Conservation (phyloP, 2,329 filamentous ascomycete species). For the Purpureocillium lavendulum region DNA sequence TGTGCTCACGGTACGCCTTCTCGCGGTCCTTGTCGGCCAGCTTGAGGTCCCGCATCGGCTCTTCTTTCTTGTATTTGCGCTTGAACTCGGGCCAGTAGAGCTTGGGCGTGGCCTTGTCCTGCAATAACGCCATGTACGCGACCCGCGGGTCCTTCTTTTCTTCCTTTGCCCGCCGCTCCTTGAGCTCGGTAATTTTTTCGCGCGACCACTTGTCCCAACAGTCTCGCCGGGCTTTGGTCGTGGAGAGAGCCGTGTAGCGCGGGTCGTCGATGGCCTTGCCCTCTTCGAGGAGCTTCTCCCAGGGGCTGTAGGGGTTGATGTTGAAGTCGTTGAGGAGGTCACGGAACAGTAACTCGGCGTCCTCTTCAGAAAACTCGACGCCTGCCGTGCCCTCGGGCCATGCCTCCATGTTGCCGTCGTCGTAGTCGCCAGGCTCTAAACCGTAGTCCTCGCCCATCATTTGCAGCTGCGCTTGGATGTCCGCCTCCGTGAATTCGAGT, state of each 20-base stretch:
- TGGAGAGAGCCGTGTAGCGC: constrained; percentile 75
- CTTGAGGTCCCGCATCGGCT: constrained; percentile 66
- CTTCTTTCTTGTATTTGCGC: constrained; percentile 77
- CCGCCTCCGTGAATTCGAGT: constrained; percentile 85
- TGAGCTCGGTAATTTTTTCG: constrained; percentile 64
- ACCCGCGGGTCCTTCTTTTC: constrained; percentile 78
- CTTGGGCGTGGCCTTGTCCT: constrained; percentile 77
- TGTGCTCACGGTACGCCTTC: constrained; percentile 69
- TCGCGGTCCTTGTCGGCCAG: constrained; percentile 71
- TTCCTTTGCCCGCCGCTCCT: constrained; percentile 63
- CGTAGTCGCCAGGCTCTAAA: constrained; percentile 69
- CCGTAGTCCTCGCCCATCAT: constrained; percentile 84
- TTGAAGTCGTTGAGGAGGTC: constrained; percentile 76
- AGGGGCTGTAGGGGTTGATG: constrained; percentile 82
- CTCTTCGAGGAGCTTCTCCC: constrained; percentile 83
- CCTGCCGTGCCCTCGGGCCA: constrained; percentile 68
- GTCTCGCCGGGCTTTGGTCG: constrained; percentile 72
- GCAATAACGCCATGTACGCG: constrained; percentile 72
- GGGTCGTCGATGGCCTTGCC: constrained; percentile 75
- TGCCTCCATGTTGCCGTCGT: constrained; percentile 50
- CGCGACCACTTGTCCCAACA: constrained; percentile 79
- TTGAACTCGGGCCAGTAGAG: constrained; percentile 97
- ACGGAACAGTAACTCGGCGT: constrained; percentile 71
- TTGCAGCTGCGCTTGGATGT: constrained; percentile 86
- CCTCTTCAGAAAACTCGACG: constrained; percentile 61